Conservation (phyloP, 345 rosid species). For the Arabis hirsuta region DNA sequence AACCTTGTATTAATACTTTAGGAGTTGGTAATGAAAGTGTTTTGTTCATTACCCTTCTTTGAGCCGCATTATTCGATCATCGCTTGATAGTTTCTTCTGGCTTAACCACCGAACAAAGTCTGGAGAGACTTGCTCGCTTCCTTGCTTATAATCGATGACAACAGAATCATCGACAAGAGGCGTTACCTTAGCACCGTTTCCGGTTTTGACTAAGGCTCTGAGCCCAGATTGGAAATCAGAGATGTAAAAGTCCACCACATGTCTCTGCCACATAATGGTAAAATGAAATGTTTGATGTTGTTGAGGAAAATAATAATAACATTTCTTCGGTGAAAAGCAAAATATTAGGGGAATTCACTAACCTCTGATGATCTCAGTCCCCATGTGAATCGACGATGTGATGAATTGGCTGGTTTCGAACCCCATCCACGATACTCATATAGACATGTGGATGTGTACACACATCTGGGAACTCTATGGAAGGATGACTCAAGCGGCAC, state of each 20-base stretch:
- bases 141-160: constrained; percentile 68
- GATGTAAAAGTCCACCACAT: constrained; percentile 96
- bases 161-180: constrained; percentile 91
- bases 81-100: constrained; percentile 83
- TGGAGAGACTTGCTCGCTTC: constrained; percentile 67
- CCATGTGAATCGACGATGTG: constrained; percentile 48
- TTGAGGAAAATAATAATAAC: constrained; percentile 16
- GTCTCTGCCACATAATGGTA: constrained; percentile 66
- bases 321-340: constrained; percentile 5
- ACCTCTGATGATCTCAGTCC: constrained; percentile 55
- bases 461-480: constrained; percentile 84
- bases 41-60: constrained; percentile 78
- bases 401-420: constrained; percentile 82
- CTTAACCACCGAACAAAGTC: constrained; percentile 87
- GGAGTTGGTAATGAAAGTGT: constrained; percentile 4
- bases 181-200: constrained; percentile 80
- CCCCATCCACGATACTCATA: constrained; percentile 84
- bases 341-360: constrained; percentile 35
- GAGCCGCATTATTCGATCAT: constrained; percentile 86
- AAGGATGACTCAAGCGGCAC: constrained; percentile 92
- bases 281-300: constrained; percentile 14
- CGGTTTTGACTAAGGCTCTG: constrained; percentile 95
- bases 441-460: constrained; percentile 86
- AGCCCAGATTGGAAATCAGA: constrained; percentile 98
- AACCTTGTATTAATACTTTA: constrained; percentile 1